Base-by-base conservation (phyloP, 2,329 filamentous ascomycete genomes). In the Hyphodiscus sp. region DNA sequence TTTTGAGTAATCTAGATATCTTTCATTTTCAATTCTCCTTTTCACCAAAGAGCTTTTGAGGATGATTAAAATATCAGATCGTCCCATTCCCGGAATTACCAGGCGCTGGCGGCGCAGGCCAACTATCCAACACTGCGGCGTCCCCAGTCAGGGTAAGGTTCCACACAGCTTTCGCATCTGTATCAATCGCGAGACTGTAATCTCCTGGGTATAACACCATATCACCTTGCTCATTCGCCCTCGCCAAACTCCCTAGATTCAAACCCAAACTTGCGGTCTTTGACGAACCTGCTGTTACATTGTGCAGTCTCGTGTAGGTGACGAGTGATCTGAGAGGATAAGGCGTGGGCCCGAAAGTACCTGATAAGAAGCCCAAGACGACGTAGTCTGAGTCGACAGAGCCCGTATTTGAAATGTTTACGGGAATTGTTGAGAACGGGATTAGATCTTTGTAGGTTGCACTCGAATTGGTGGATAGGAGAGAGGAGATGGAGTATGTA, bases 311-410 rank as follows among this genome's bases (percentile, higher is more conserved):
- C 1, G 67, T 63, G 60, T 82, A 82, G 1, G 73, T 71, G 1
- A 75, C 76, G 0, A 82, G 71, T 1, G 71, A 73, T 67, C 82
- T 82, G 44, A 71, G 71, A 0, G 79, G 80, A 48, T 74, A 73
- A 1, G 80, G 80, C 20, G 63, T 54, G 0, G 79, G 78, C 6
- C 74, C 73, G 1, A 76, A 76, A 20, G 65, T 68, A 1, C 72
- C 64, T 4, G 74, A 74, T 4, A 81, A 51, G 63, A 81, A 83
- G 2, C 70, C 70, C 9, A 83, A 70, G 1, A 73, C 70, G 2
- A 78, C 75, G 59, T 76, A 83, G 64, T 82, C 79, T 0, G 77
- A 81, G 0, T 61, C 63, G 2, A 76, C 77, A 0, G 70, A 74
- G 62, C 83, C 82, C 0, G 66, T 65, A 16, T 82, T 72, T 0